These are phyloP conservation scores for Bolboschoenoplectus hybrid DNA, from an alignment of 202 grass and related monocot species.

Conservation along the genomic window DNA sequence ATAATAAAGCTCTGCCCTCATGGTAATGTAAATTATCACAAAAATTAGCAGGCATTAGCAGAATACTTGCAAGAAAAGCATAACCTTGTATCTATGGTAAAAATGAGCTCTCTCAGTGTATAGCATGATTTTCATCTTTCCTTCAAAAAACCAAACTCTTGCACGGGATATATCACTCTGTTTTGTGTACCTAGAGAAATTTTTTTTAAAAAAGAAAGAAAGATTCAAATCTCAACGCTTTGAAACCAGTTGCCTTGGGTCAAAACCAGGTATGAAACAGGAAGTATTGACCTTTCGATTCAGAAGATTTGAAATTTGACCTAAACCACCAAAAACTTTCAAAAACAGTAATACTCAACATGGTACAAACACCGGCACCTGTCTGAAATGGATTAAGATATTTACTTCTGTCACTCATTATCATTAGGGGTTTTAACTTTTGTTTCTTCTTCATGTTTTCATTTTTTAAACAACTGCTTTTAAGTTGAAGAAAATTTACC, in stretches of 20 bases:
- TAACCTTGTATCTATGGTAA: slow-evolving; percentile 92
- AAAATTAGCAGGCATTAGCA: background rate
- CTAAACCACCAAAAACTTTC: background rate
- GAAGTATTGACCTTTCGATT: background rate
- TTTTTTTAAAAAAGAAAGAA: background rate
- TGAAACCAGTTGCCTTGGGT: background rate
- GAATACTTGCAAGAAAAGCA: background rate
- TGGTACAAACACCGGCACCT: background rate
- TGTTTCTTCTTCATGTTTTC: slow-evolving; percentile 1
- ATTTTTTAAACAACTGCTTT: slow-evolving; percentile 29
- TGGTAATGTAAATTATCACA: slow-evolving; percentile 20
- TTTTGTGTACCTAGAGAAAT: slow-evolving; percentile 63
- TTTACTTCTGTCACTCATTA: background rate
- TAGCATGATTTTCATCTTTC: slow-evolving; percentile 86
- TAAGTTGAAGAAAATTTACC: slow-evolving; percentile 24
- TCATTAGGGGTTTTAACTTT: background rate
- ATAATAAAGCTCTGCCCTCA: slow-evolving; percentile 4
- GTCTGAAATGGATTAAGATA: slow-evolving; percentile 34
- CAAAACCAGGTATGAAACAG: background rate
- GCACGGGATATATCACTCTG: slow-evolving; percentile 88
- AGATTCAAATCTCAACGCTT: background rate
- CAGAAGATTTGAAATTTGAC: slow-evolving; percentile 18
- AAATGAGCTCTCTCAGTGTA: slow-evolving; percentile 98
- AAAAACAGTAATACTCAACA: background rate
- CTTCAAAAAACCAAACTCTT: slow-evolving; percentile 92